These are phyloP conservation scores for Phaeomoniella chlamydospora DNA, from an alignment of 2,329 filamentous ascomycete species.

Conservation along the genomic window DNA sequence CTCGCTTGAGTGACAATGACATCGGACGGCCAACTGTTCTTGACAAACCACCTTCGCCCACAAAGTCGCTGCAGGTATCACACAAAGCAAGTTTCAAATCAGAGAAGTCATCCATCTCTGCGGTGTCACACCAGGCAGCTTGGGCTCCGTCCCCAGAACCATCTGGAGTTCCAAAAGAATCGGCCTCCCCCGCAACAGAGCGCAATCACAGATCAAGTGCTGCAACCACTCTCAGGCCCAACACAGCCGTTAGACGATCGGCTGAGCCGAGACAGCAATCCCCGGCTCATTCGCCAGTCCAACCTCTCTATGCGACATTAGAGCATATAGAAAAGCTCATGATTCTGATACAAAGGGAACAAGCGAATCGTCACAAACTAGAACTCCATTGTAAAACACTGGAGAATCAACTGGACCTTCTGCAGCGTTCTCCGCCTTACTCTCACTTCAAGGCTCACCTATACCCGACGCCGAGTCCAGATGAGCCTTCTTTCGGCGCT, in stretches of 20 bases:
- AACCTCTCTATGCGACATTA: conserved; percentile 14
- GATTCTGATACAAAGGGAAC: conserved; percentile 29
- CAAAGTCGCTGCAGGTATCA: conserved; percentile 4
- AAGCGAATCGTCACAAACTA: conserved; percentile 27
- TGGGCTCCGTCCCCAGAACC: conserved; percentile 8
- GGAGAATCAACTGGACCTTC: conserved; percentile 19
- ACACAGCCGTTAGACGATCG: conserved; percentile 1
- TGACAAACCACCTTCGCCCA: conserved; percentile 2
- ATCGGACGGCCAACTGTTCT: conserved; percentile 7
- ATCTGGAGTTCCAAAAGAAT: conserved; percentile 3
- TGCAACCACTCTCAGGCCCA: conserved; percentile 10
- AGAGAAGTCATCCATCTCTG: neutral
- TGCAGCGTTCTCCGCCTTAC: conserved; percentile 7
- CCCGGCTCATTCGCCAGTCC: conserved; percentile 4
- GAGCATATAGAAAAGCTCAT: conserved; percentile 32
- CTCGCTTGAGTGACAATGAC: conserved; percentile 26
- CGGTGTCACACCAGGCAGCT: conserved; percentile 6
- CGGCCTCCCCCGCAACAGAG: conserved; percentile 2
- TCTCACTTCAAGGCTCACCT: neutral
- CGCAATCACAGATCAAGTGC: conserved; percentile 8
- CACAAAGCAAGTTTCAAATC: conserved; percentile 1
- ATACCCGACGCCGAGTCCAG: neutral
- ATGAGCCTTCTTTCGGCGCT: too few relatives aligned
- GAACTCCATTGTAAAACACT: conserved; percentile 27
- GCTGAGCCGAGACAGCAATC: conserved; percentile 2